Evolutionary conservation across 495 filamentous ascomycete genomes (phyloP).

Genomic region (Aspergillus affinis): DNA sequence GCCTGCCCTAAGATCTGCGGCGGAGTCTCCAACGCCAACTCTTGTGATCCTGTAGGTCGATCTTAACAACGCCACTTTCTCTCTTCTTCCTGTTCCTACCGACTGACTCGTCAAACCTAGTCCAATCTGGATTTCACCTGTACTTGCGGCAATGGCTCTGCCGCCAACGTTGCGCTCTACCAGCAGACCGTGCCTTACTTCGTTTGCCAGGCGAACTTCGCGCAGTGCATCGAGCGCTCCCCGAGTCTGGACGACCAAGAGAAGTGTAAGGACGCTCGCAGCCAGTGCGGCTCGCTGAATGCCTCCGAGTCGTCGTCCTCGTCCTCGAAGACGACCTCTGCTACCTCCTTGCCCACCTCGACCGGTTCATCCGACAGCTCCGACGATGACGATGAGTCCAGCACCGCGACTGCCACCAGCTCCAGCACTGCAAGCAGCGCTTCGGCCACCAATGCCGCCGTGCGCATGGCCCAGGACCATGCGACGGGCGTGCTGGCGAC

Average conservation of each 20-base stretch:
- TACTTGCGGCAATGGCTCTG: slow-evolving; percentile 51
- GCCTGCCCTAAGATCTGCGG: slow-evolving; percentile 49
- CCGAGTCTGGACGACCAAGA: slow-evolving; percentile 45
- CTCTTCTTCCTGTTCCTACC: neutral
- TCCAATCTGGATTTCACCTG: slow-evolving; percentile 52
- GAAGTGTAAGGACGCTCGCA: slow-evolving; percentile 37
- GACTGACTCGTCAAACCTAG: slow-evolving; percentile 28
- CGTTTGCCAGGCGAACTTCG: slow-evolving; percentile 51
- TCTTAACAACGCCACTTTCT: slow-evolving; percentile 14
- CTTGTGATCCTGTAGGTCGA: slow-evolving; percentile 43
- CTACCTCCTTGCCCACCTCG: slow-evolving; percentile 31
- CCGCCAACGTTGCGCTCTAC: slow-evolving; percentile 54
- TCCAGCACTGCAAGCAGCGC: slow-evolving; percentile 26
- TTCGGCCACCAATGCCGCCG: slow-evolving; percentile 36
- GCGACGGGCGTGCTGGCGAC: slow-evolving; percentile 51
- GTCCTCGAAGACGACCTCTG: slow-evolving; percentile 30
- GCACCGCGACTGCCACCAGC: slow-evolving; percentile 23
- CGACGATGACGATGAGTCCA: slow-evolving; percentile 19
- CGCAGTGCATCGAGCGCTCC: slow-evolving; percentile 51
- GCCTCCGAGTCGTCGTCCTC: slow-evolving; percentile 35
- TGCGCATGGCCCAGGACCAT: slow-evolving; percentile 42
- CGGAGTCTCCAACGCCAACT: slow-evolving; percentile 39
- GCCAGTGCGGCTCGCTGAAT: slow-evolving; percentile 49
- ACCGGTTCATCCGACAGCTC: slow-evolving; percentile 25
- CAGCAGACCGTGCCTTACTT: slow-evolving; percentile 55